Percentiles rank a stretch among this genome's conserved stretches.
Conservation (phyloP, 1,284 basidiomycete species). For the Wolfiporia cocos region DNA sequence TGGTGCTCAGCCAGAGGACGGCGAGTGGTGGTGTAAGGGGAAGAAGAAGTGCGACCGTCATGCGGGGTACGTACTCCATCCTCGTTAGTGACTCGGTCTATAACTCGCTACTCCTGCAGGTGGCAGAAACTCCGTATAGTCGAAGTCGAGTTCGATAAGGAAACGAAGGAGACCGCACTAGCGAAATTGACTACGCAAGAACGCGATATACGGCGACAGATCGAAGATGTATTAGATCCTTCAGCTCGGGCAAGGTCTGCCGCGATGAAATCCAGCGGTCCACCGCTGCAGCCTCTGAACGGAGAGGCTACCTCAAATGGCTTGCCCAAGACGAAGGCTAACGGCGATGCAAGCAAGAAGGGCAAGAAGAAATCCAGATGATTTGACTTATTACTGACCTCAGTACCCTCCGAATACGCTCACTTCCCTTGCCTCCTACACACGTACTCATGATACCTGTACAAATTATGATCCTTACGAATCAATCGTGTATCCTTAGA, state of each 20-base stretch:
- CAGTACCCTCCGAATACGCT: neutral
- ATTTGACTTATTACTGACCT: neutral
- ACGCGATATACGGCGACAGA: constrained; percentile 64
- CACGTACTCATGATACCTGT: too few relatives aligned
- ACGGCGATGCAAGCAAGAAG: constrained; percentile 43
- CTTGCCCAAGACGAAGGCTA: constrained; percentile 32
- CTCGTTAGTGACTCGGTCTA: neutral
- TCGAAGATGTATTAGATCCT: constrained; percentile 63
- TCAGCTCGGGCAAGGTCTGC: constrained; percentile 33
- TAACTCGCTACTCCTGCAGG: constrained; percentile 29
- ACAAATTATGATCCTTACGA: neutral
- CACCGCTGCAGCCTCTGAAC: constrained; percentile 35
- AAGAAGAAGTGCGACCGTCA: constrained; percentile 75
- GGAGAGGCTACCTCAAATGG: constrained; percentile 24
- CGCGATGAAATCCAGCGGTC: constrained; percentile 2
- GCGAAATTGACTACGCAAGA: constrained; percentile 60
- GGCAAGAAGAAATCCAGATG: constrained; percentile 42
- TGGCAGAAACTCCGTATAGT: constrained; percentile 74
- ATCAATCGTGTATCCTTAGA: neutral
- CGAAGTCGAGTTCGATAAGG: constrained; percentile 67
- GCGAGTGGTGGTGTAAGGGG: constrained; percentile 71
- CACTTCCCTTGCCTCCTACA: too few relatives aligned
- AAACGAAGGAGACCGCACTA: constrained; percentile 58
- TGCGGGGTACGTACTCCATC: constrained; percentile 43
- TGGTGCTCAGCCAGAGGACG: constrained; percentile 30